Evolutionary conservation across 352 stramenopile species (phyloP).

Genomic region (Pythium rishiriense): DNA sequence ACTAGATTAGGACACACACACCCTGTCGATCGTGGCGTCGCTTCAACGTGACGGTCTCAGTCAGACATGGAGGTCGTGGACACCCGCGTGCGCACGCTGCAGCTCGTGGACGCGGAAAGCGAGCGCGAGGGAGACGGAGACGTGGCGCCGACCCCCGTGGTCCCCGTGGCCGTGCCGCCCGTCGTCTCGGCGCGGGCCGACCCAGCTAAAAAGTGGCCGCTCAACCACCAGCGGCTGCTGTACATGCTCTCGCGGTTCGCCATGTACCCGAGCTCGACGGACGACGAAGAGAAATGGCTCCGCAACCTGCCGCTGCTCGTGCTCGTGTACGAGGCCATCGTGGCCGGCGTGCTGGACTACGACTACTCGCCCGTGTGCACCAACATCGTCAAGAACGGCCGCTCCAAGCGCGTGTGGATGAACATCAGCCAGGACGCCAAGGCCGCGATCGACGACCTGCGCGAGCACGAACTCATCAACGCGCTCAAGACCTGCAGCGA

Average conservation of each 20-base stretch:
- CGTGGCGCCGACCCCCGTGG: not conserved
- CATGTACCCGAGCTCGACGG: conserved; percentile 79
- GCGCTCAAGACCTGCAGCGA: conserved; percentile 93
- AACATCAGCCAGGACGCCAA: conserved; percentile 96
- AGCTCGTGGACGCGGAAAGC: not conserved
- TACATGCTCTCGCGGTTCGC: conserved; percentile 97
- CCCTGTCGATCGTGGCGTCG: too few relatives aligned
- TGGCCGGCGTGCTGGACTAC: conserved; percentile 93
- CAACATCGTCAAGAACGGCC: conserved; percentile 92
- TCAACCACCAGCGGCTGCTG: conserved; percentile 95
- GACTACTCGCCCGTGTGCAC: conserved; percentile 96
- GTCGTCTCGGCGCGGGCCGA: conserved; percentile 3
- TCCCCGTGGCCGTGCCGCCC: not conserved
- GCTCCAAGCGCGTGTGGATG: conserved; percentile 88
- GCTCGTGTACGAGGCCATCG: conserved; percentile 96
- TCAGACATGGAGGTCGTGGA: not conserved
- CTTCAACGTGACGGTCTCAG: conserved; percentile 16
- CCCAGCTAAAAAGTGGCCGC: conserved; percentile 37
- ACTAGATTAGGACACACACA: conserved; percentile 1
- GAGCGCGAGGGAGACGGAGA: not conserved
- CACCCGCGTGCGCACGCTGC: conserved; percentile 13
- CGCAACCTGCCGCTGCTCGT: conserved; percentile 95
- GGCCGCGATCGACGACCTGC: conserved; percentile 94
- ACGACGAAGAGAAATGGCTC: conserved; percentile 95
- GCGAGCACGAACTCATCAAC: conserved; percentile 95